Base-by-base conservation (phyloP, 192 early-diverging fungal species). In the Spizellomyces sp. region DNA sequence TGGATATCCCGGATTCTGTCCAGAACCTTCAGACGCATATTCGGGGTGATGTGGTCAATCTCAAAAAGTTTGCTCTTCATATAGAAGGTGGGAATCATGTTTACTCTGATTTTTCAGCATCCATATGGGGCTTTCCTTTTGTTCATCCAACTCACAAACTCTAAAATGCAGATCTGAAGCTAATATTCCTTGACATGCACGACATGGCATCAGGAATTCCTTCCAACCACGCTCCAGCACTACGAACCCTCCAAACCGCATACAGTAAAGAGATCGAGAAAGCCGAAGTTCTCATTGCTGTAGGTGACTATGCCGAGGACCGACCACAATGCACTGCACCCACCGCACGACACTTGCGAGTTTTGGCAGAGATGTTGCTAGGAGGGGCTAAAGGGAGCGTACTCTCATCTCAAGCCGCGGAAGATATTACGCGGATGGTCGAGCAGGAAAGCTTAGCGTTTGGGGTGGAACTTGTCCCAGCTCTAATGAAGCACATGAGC, bases 51-150 rank as follows among this genome's bases (percentile, higher is more conserved):
- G 65, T 65, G 36, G 65, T 70, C 6, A 74, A 74, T 21, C 21
- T 80, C 27, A 70, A 77, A 50, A 73, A 74, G 64, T 80, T 80
- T 67, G 75, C 79, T 9, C 62, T 80, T 56, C 79, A 80, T 66
- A 75, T 80, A 44, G 79, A 80, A 71, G 79, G 79, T 80, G 17
- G 1, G 50, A 4, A 54, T n/a, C 50, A 19, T 19, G 50, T 54
- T 54, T 4, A n/a, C 0, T 12, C 14, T 54, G 4, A 0, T 22
- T n/a, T 48, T 55, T n/a, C n/a, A n/a, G n/a, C n/a, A n/a, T 41
- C n/a, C 57, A 57, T 17, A 58, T 69, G 12, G 62, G 0, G 54
- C 8, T 5, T 4, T 27, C 9, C 17, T 10, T 22, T 70, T 44
- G 48, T 74, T 12, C 4, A 54, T 54, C 4, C 27, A 36, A 0